A percentile compares a stretch with the other conserved stretches of the same genome.
phyloP scores from a whole-genome alignment of 106 monocot species.

The Gastrodia elata region DNA sequence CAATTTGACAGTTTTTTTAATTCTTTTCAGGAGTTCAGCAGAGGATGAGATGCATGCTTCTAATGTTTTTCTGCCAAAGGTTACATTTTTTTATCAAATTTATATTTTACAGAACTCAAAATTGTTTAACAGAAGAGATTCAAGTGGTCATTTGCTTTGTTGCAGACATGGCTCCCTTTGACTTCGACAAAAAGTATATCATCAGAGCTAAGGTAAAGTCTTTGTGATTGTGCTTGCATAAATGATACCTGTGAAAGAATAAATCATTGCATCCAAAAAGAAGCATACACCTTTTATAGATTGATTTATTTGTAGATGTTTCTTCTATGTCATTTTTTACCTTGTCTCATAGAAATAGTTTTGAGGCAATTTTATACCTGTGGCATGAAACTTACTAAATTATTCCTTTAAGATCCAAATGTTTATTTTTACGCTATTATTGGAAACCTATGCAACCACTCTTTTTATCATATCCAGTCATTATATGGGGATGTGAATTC shows the following conservation, averaged over 20 bases:
- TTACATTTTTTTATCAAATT: not conserved
- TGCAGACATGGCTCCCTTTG: not conserved
- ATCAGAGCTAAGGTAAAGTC: constrained; percentile 1
- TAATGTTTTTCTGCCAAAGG: not conserved
- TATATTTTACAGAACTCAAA: not conserved
- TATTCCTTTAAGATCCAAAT: too few relatives aligned
- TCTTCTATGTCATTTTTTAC: not conserved
- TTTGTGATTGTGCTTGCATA: not conserved
- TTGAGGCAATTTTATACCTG: too few relatives aligned
- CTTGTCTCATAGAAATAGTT: not conserved
- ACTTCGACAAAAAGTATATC: not conserved
- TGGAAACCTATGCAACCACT: too few relatives aligned
- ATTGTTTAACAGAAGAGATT: not conserved
- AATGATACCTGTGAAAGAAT: not conserved
- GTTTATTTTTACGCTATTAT: too few relatives aligned
- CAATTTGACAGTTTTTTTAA: not conserved
- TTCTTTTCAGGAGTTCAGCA: constrained; percentile 3
- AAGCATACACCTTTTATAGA: not conserved
- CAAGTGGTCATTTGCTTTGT: not conserved
- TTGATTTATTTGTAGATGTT: not conserved
- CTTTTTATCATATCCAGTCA: too few relatives aligned
- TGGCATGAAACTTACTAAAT: too few relatives aligned
- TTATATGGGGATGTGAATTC: too few relatives aligned
- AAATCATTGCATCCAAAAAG: not conserved
- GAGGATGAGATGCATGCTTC: not conserved